These are phyloP conservation scores for Mentha longifolia DNA, from an alignment of 257 asterid genomes.

Conservation along the genomic window DNA sequence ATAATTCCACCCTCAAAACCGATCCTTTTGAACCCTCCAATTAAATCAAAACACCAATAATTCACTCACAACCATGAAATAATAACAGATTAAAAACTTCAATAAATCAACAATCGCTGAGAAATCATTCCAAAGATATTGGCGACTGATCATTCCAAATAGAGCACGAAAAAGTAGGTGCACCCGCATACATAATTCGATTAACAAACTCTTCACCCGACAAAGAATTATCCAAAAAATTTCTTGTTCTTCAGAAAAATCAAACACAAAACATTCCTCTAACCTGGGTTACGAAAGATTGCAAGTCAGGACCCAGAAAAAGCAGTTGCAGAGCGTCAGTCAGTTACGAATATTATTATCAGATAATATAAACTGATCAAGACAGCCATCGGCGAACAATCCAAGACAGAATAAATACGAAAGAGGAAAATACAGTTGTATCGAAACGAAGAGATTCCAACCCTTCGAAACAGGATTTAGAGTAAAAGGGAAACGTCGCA, in stretches of 20 bases:
- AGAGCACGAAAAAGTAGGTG: neutral
- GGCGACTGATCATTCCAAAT: constrained; percentile 15
- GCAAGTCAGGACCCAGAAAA: constrained; percentile 20
- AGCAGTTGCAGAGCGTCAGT: constrained; percentile 9
- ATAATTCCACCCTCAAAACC: constrained; percentile 5
- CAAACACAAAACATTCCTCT: constrained; percentile 10
- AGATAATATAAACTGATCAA: neutral
- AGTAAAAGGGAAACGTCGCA: constrained; percentile 36
- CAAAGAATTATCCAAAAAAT: neutral
- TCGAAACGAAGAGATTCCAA: constrained; percentile 26
- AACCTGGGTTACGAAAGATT: constrained; percentile 45
- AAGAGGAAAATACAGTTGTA: constrained; percentile 19
- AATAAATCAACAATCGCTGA: neutral
- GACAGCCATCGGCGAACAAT: neutral
- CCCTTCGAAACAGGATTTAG: constrained; percentile 31
- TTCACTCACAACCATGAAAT: neutral
- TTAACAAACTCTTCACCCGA: neutral
- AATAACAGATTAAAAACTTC: neutral
- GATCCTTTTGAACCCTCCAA: neutral
- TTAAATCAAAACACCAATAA: neutral
- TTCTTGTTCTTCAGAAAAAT: neutral
- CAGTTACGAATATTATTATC: neutral
- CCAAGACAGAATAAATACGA: neutral
- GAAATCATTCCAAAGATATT: neutral
- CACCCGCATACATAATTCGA: neutral